These are phyloP conservation scores for Pharus latifolius DNA, from an alignment of 176 grass and related monocot genomes.

Conservation along the genomic window DNA sequence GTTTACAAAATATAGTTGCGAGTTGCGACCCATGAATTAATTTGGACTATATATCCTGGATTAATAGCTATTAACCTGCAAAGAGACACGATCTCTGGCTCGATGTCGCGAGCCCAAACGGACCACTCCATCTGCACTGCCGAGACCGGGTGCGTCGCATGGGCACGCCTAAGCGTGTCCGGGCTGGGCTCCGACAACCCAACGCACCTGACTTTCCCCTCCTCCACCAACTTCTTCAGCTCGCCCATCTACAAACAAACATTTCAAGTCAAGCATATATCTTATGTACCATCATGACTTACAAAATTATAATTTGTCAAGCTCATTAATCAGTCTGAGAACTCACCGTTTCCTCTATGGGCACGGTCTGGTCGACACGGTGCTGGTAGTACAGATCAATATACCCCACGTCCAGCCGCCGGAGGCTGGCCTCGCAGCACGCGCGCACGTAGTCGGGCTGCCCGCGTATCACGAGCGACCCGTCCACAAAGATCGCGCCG, in stretches of 20 bases:
- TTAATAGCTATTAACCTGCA: conserved; percentile 40
- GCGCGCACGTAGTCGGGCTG: conserved; percentile 51
- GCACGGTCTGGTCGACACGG: conserved; percentile 37
- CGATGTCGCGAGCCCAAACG: conserved; percentile 76
- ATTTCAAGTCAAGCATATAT: not conserved
- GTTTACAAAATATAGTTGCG: too few relatives aligned
- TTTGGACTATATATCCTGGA: too few relatives aligned
- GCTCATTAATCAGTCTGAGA: too few relatives aligned
- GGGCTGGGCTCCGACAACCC: conserved; percentile 79
- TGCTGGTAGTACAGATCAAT: conserved; percentile 82
- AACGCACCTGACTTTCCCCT: conserved; percentile 71
- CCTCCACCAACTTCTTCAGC: conserved; percentile 80
- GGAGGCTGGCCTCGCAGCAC: conserved; percentile 65
- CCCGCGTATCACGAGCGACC: conserved; percentile 14
- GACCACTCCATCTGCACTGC: conserved; percentile 95
- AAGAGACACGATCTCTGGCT: conserved; percentile 69
- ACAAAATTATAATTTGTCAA: not conserved
- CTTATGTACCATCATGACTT: not conserved
- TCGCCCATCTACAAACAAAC: conserved; percentile 60
- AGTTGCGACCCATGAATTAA: too few relatives aligned
- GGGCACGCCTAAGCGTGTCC: conserved; percentile 58
- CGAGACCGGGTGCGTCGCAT: conserved; percentile 58
- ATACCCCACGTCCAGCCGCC: conserved; percentile 43
- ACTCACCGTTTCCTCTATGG: conserved; percentile 73
- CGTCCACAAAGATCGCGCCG: conserved; percentile 13